Conservation (phyloP, 2,329 filamentous ascomycete genomes). For the Samsoniella hepiali region DNA sequence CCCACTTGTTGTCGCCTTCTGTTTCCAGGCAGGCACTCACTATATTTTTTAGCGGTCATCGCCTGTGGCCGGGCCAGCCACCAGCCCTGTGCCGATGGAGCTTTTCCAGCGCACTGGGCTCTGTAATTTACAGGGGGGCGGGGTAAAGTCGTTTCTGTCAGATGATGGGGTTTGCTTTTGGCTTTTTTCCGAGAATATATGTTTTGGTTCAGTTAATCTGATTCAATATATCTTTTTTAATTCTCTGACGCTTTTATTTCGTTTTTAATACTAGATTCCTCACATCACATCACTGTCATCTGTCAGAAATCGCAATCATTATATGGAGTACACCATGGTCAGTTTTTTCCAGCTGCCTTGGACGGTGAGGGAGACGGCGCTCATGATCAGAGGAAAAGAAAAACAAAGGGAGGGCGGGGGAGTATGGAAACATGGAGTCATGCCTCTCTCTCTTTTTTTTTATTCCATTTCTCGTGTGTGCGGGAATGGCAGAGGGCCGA, state of each 20-base stretch:
- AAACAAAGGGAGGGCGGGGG: not conserved
- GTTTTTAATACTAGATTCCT: no score
- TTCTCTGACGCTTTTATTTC: no score
- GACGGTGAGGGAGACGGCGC: not conserved
- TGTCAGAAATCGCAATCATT: not conserved
- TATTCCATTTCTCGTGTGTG: no score
- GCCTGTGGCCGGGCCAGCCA: not conserved
- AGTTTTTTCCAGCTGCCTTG: not conserved
- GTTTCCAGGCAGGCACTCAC: not conserved
- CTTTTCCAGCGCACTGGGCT: not conserved
- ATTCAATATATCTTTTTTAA: no score
- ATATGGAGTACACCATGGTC: not conserved
- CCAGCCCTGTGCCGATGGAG: not conserved
- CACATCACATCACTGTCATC: not conserved
- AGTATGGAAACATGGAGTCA: not conserved
- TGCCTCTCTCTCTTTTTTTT: not conserved
- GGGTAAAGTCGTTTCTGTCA: no score
- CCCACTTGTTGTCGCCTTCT: slow-evolving; percentile 3
- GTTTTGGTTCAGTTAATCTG: no score
- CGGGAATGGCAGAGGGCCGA: not conserved
- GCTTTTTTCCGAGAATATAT: no score
- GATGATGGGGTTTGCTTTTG: no score
- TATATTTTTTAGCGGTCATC: not conserved
- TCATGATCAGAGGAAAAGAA: not conserved
- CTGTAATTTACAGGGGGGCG: not conserved